These are phyloP conservation scores for Pseudogymnoascus sp. DNA, from an alignment of 2,329 filamentous ascomycete genomes.

Conservation along the genomic window DNA sequence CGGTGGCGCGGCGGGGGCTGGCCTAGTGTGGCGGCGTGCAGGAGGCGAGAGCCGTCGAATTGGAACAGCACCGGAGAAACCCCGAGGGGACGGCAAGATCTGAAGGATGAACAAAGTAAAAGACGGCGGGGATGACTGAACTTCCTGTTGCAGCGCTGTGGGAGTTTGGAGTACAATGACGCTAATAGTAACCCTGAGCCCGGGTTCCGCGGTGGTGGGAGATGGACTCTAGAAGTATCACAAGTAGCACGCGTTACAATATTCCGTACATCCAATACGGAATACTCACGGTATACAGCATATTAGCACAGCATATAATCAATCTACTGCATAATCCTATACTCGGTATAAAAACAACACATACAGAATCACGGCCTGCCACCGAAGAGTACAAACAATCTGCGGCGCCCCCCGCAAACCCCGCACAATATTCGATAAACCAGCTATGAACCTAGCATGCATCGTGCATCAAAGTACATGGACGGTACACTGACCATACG, in stretches of 20 bases:
- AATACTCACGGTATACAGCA: neutral
- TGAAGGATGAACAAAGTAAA: neutral
- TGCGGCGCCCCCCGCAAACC: slow-evolving; percentile 1
- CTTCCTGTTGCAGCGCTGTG: neutral
- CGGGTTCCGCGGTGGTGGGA: neutral
- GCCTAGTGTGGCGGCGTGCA: neutral
- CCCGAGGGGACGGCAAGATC: neutral
- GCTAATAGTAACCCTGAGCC: neutral
- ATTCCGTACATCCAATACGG: neutral
- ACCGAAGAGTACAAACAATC: neutral
- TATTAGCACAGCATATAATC: neutral
- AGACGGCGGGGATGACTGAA: neutral
- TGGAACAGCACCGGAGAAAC: neutral
- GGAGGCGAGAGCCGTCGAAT: neutral
- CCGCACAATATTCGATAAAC: neutral
- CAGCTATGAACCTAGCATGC: neutral
- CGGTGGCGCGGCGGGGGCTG: neutral
- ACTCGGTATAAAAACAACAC: neutral
- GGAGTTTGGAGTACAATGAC: neutral
- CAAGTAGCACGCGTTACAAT: neutral
- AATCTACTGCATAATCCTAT: too few relatives aligned
- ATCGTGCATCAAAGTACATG: neutral
- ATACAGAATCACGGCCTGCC: neutral
- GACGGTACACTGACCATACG: neutral
- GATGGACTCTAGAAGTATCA: neutral